A percentile compares a stretch with the other conserved stretches of the same genome.
These are phyloP conservation scores for Fraxinus baroniana DNA, from an alignment of 305 asterid genomes.

Conservation along the genomic window DNA sequence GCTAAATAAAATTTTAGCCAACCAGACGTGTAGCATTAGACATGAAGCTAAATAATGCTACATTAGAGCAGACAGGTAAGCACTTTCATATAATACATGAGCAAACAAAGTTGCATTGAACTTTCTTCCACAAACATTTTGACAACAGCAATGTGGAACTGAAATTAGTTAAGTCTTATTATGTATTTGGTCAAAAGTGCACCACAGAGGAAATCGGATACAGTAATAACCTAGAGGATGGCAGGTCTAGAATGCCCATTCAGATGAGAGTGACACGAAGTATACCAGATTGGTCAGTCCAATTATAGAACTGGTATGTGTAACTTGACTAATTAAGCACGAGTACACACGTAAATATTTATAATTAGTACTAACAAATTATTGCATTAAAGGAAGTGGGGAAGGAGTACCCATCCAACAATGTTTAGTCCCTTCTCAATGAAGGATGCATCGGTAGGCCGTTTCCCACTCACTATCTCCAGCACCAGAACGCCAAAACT, in stretches of 20 bases:
- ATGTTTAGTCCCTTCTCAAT: slow-evolving; percentile 95
- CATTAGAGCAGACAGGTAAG: not conserved
- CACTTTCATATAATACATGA: not conserved
- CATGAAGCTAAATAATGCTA: not conserved
- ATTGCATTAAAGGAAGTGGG: not conserved
- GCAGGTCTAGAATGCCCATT: not conserved
- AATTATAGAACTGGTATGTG: not conserved
- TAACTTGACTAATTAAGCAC: not conserved
- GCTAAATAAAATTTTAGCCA: not conserved
- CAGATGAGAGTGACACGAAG: not conserved
- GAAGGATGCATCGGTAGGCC: slow-evolving; percentile 92
- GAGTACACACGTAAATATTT: not conserved
- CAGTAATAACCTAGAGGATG: not conserved
- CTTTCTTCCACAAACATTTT: not conserved
- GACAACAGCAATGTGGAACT: not conserved
- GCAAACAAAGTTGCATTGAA: not conserved
- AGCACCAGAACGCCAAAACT: slow-evolving; percentile 92
- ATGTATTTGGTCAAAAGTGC: not conserved
- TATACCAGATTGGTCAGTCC: not conserved
- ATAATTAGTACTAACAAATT: not conserved
- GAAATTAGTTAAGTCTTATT: not conserved
- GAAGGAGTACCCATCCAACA: slow-evolving; percentile 84
- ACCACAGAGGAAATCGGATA: not conserved
- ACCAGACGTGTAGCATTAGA: not conserved
- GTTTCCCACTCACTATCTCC: slow-evolving; percentile 81